These are phyloP conservation scores for Vanrija humicola DNA, from an alignment of 1,284 basidiomycete genomes.

Conservation along the genomic window DNA sequence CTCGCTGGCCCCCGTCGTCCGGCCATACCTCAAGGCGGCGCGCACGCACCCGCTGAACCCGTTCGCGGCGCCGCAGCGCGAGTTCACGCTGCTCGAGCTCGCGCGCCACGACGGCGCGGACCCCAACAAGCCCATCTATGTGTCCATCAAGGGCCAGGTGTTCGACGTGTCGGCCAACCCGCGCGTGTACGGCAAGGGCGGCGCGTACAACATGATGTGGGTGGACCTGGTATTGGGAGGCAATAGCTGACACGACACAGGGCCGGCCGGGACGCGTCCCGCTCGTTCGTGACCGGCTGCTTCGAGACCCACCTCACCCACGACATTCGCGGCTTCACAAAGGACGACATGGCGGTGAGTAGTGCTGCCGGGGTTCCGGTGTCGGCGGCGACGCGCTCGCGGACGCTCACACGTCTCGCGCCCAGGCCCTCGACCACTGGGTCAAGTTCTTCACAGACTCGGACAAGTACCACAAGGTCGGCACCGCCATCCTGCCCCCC, in stretches of 20 bases:
- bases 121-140: slow-evolving; percentile 52
- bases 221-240: slow-evolving; percentile 32
- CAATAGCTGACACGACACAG: slow-evolving; percentile 32
- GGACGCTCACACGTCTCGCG: slow-evolving; percentile 1
- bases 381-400: neutral
- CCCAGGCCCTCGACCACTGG: slow-evolving; percentile 74
- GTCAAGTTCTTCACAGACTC: slow-evolving; percentile 80
- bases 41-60: slow-evolving; percentile 4
- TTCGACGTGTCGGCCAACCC: slow-evolving; percentile 69
- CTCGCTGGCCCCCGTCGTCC: slow-evolving; percentile 17
- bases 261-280: slow-evolving; percentile 78
- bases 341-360: slow-evolving; percentile 65
- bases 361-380: slow-evolving; percentile 19
- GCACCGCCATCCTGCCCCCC: slow-evolving; percentile 54
- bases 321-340: slow-evolving; percentile 74
- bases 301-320: slow-evolving; percentile 82
- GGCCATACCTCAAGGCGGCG: neutral
- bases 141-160: slow-evolving; percentile 78
- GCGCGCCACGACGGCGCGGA: slow-evolving; percentile 69
- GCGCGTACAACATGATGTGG: slow-evolving; percentile 77
- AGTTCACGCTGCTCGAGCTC: slow-evolving; percentile 50
- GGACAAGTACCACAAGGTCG: slow-evolving; percentile 71
- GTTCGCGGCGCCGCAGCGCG: slow-evolving; percentile 16
- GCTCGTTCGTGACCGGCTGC: slow-evolving; percentile 88
- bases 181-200: slow-evolving; percentile 81